Base-by-base conservation (phyloP, 2,329 filamentous ascomycete species). In the Aspergillus spinulosporus region DNA sequence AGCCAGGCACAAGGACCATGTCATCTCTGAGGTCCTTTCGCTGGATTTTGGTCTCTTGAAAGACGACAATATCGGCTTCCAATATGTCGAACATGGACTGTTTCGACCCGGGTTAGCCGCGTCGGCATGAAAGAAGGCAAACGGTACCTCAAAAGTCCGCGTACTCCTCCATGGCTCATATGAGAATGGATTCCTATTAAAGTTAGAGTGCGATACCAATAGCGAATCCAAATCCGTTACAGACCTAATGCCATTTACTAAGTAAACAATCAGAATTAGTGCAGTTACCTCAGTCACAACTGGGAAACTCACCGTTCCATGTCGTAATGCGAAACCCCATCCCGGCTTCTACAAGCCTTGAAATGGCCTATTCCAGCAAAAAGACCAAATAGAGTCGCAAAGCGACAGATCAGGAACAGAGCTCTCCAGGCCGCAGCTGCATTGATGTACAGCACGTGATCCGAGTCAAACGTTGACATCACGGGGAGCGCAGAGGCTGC, bases 1-100 rank as follows among this genome's bases (percentile, higher is more conserved):
- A 99, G 11, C 94, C 94, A 0, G 90, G 86, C 0, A 97, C 86
- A 34, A 97, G 79, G 7, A 97, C 92, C 91, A 97, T 97, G 65
- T 97, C 94, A 80, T 97, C 94, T 40, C 81, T 83, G 1, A 99
- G 79, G 64, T 97, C 92, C 70, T 96, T 96, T 56, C 88, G 84
- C 70, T 97, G 94, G 40, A 97, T 97, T 76, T 97, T 99, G 44
- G 91, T 87, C 74, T 97, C 94, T 73, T 99, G 94, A 79, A 97
- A 92, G 57, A 97, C 82, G 14, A 97, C 86, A 62, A 99, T 94
- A 72, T 99, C 94, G 52, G 92, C 87, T 71, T 94, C 89, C 5
- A 99, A 82, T 43, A 88, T 89, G 64, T 96, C 90, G 74, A 99
- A 97, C 94, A 97, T 97, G 62, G 88, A 82, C 88, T 90, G 57